phyloP scores from a whole-genome alignment of 2,329 filamentous ascomycete species.

The Fonsecaea pedrosoi region DNA sequence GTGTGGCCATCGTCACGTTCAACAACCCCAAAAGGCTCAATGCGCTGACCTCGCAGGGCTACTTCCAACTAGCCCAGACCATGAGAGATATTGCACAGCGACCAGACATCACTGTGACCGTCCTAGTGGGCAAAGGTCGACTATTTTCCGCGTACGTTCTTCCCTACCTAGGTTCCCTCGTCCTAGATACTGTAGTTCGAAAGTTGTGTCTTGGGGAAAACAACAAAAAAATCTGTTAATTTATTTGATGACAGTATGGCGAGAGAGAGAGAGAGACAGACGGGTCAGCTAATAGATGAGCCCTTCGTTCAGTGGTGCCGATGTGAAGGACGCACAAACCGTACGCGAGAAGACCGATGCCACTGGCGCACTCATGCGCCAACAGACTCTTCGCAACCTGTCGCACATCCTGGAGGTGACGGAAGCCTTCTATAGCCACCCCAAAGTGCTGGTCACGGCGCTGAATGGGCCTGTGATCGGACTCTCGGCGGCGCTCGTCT shows the following conservation, averaged over 20 bases:
- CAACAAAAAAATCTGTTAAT: too few species aligned
- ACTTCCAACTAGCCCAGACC: conserved; percentile 74
- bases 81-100: conserved; percentile 77
- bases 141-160: conserved; percentile 80
- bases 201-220: not conserved
- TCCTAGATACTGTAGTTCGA: too few species aligned
- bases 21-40: conserved; percentile 86
- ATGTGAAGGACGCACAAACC: conserved; percentile 48
- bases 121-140: conserved; percentile 78
- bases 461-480: conserved; percentile 60
- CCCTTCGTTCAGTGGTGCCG: not conserved
- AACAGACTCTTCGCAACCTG: too few species aligned
- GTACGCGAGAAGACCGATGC: too few species aligned
- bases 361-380: too few species aligned
- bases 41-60: conserved; percentile 72
- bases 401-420: too few species aligned
- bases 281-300: not conserved
- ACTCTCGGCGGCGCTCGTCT: conserved; percentile 57
- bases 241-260: too few species aligned
- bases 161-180: too few species aligned
- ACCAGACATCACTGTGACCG: conserved; percentile 81
- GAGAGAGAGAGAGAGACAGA: too few species aligned
- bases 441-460: conserved; percentile 61
- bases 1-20: conserved; percentile 82
- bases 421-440: conserved; percentile 82